These are phyloP conservation scores for Ligustrum vulgare DNA, from an alignment of 257 asterid genomes.

Conservation along the genomic window DNA sequence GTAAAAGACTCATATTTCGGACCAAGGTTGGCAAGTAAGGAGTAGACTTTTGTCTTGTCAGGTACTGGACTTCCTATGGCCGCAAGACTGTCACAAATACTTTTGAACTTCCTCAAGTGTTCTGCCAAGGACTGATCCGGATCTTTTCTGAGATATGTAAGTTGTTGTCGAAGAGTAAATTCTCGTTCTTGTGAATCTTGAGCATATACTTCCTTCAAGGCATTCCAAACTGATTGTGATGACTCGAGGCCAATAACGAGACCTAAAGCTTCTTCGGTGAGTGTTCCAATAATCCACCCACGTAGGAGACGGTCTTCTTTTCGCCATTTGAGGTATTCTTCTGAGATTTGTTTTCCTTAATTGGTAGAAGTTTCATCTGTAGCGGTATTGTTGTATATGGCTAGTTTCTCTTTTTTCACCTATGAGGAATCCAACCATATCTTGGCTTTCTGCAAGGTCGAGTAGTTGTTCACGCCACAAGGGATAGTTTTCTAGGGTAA, in stretches of 20 bases:
- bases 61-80: background rate
- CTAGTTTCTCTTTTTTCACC: too few relatives aligned
- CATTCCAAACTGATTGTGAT: background rate
- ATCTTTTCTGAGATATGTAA: background rate
- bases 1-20: background rate
- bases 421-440: too few relatives aligned
- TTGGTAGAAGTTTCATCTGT: background rate
- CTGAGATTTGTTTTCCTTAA: background rate
- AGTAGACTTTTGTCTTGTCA: background rate
- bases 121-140: background rate
- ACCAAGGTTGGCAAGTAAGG: background rate
- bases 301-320: background rate
- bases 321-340: background rate
- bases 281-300: slow-evolving; percentile 5
- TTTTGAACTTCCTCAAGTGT: background rate
- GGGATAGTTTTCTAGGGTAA: too few relatives aligned
- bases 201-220: slow-evolving; percentile 1
- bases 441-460: too few relatives aligned
- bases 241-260: slow-evolving; percentile 1
- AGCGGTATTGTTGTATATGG: too few relatives aligned
- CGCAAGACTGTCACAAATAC: background rate
- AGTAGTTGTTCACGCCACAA: too few relatives aligned
- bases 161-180: background rate
- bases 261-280: background rate
- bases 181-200: background rate